phyloP scores from a whole-genome alignment of 768 basidiomycete species.

The Plicaturopsis crispa region DNA sequence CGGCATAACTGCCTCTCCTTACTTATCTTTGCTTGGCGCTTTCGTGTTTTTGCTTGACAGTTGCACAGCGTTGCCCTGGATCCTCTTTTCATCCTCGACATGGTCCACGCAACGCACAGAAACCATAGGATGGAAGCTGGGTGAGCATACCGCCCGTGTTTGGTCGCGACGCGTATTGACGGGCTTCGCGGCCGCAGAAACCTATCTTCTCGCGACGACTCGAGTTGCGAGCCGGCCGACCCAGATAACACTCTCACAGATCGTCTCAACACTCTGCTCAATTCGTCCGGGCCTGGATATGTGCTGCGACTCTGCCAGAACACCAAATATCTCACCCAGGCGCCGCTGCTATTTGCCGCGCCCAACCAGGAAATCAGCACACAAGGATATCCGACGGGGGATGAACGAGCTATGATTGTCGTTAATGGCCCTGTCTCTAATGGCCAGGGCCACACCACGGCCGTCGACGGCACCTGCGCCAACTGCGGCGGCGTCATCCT shows the following conservation, averaged over 20 bases:
- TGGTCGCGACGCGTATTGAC: too few relatives aligned
- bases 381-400: conserved; percentile 61
- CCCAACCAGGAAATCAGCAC: conserved; percentile 80
- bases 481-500: conserved; percentile 54
- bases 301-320: conserved; percentile 59
- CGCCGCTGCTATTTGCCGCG: conserved; percentile 59
- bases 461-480: conserved; percentile 58
- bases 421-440: conserved; percentile 58
- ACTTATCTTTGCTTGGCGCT: too few relatives aligned
- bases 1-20: too few relatives aligned
- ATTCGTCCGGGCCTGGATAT: conserved; percentile 60
- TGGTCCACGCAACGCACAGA: too few relatives aligned
- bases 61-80: too few relatives aligned
- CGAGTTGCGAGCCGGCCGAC: conserved; percentile 32
- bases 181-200: too few relatives aligned
- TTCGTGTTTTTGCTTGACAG: too few relatives aligned
- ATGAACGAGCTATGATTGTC: conserved; percentile 59
- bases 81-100: too few relatives aligned
- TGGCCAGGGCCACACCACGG: conserved; percentile 64
- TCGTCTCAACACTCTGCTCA: conserved; percentile 57
- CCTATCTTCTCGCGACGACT: neutral
- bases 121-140: too few relatives aligned
- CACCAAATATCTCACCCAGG: conserved; percentile 53
- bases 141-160: too few relatives aligned
- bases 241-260: conserved; percentile 56